Conservation (phyloP, 1,284 basidiomycete species). For the Austropuccinia psidii region DNA sequence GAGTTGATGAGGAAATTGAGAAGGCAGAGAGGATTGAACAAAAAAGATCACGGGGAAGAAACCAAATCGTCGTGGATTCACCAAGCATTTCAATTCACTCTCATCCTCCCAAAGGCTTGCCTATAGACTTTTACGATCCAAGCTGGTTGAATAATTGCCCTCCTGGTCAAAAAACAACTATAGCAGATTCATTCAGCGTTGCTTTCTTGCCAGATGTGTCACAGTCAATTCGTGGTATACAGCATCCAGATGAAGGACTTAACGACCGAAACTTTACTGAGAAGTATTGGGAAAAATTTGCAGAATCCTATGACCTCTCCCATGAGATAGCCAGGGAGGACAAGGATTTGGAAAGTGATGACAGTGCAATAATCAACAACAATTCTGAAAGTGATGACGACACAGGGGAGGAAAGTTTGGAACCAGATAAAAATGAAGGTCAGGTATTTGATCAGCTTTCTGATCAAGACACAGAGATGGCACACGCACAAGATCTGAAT, state of each 20-base stretch:
- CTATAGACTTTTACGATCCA: slow-evolving; percentile 20
- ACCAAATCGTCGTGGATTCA: no score
- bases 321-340: neutral
- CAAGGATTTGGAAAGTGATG: neutral
- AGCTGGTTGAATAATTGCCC: neutral
- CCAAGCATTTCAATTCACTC: no score
- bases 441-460: no score
- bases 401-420: no score
- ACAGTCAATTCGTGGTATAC: neutral
- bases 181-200: neutral
- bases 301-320: neutral
- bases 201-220: neutral
- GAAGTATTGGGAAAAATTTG: slow-evolving; percentile 1
- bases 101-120: slow-evolving; percentile 2
- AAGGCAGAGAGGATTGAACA: no score
- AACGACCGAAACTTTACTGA: neutral
- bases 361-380: no score
- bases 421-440: no score
- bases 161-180: neutral
- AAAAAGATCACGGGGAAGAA: no score
- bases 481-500: no score
- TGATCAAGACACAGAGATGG: no score
- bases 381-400: no score
- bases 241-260: neutral
- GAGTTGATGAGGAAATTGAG: no score